A percentile compares a stretch with the other conserved stretches of the same genome.
Evolutionary conservation across 1,284 basidiomycete species (phyloP).

Genomic region (Porodaedalea pini): DNA sequence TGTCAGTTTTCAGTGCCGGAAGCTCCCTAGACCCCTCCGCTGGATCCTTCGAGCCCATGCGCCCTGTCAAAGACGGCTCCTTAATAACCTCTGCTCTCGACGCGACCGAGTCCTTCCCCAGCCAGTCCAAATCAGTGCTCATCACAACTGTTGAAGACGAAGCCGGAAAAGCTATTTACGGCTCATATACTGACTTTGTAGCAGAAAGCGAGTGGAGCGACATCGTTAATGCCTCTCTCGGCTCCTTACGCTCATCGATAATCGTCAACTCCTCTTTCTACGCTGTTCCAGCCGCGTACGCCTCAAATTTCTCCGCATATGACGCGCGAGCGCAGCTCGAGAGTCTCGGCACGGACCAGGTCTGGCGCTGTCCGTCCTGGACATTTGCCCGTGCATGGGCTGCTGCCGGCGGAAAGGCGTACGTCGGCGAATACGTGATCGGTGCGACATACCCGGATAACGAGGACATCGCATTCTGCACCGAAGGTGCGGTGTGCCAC

Average conservation of each 20-base stretch:
- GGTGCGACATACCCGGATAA: conserved; percentile 72
- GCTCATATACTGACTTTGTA: conserved; percentile 37
- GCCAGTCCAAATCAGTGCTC: conserved; percentile 60
- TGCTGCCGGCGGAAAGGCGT: conserved; percentile 58
- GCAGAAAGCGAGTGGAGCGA: conserved; percentile 39
- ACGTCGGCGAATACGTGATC: conserved; percentile 62
- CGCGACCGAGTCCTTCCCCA: conserved; percentile 50
- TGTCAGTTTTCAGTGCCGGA: conserved; percentile 40
- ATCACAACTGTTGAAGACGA: conserved; percentile 71
- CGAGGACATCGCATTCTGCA: conserved; percentile 50
- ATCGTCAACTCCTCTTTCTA: conserved; percentile 54
- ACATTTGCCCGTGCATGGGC: conserved; percentile 67
- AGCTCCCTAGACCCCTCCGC: conserved; percentile 46
- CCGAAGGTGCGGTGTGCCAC: conserved; percentile 60
- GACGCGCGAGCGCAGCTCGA: conserved; percentile 59
- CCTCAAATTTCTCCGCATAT: conserved; percentile 27
- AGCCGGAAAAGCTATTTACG: conserved; percentile 58
- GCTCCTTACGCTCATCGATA: conserved; percentile 40
- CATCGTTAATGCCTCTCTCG: conserved; percentile 47
- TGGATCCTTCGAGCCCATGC: conserved; percentile 55
- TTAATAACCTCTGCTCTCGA: conserved; percentile 60
- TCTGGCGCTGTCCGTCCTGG: conserved; percentile 70
- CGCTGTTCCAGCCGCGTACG: conserved; percentile 34
- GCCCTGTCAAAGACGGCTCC: conserved; percentile 55
- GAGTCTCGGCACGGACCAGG: conserved; percentile 61